Evolutionary conservation across 2,329 filamentous ascomycete species (phyloP), one percentile per base, ranked within the genome.

Genomic region (Trichoderma sp.): DNA sequence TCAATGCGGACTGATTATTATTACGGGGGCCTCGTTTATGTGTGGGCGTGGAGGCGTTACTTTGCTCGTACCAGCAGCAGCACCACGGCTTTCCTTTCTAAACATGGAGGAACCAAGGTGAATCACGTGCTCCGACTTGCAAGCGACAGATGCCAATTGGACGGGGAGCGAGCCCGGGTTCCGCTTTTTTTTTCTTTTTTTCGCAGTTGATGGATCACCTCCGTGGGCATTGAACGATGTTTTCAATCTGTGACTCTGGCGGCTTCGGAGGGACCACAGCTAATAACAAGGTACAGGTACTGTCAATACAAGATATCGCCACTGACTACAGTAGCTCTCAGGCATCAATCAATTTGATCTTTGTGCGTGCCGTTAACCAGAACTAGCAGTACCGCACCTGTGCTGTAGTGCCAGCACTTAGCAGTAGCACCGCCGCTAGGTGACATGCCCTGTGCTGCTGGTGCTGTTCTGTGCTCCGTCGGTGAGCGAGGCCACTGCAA

Each of bases 61-160:
- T 26, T 26, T 18, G 4, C 56, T 5, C 8, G 28, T 21, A 3
- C 43, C 43, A 51, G 18, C 12, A n/a, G 21, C 34, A 53, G 24
- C 63, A 53, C 21, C 63, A 14, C 43, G 51, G 47, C 51, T 30
- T 39, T 58, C 18, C 15, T 24, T 43, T 60, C 53, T n/a, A 24
- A 43, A 24, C 39, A 26, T n/a, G n/a, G n/a, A n/a, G 14, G 14
- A 58, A 60, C 34, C 34, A 18, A 69, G 66, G 21, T 21, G 8
- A 32, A 69, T 69, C 66, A 69, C 66, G 66, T 69, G 66, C 12
- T n/a, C n/a, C n/a, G n/a, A n/a, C n/a, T n/a, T 15, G 14, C 24
- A 68, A 68, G 53, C 56, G 65, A 60, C 7, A 6, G 6, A 12
- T 18, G 21, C 15, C 26, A 8, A 68, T 60, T 68, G 56, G 66